These are phyloP conservation scores for Ceratobasidium papillatum DNA, from an alignment of 1,284 basidiomycete genomes.

Conservation along the genomic window DNA sequence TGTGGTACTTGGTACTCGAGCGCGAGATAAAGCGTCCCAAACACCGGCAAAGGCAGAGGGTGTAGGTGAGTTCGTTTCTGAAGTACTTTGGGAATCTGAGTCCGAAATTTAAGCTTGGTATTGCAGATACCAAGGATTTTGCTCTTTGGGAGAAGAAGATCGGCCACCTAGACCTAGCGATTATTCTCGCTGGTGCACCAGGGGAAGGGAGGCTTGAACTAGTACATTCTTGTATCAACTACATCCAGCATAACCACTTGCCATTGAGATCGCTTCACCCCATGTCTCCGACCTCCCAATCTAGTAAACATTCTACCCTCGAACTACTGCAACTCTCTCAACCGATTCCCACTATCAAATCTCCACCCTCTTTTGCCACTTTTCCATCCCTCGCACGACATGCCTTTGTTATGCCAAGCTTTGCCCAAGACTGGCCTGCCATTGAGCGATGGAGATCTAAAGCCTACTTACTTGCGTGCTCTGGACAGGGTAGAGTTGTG, in stretches of 20 bases:
- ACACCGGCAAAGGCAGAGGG: background rate
- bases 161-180: conserved; percentile 74
- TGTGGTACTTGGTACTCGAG: background rate
- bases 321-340: background rate
- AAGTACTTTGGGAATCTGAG: too few species aligned
- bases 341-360: conserved; percentile 53
- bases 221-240: conserved; percentile 66
- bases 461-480: conserved; percentile 70
- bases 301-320: background rate
- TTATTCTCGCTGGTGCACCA: conserved; percentile 84
- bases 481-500: conserved; percentile 82
- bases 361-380: conserved; percentile 63
- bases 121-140: background rate
- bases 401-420: conserved; percentile 80
- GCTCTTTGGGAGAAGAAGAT: conserved; percentile 55
- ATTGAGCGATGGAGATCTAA: conserved; percentile 74
- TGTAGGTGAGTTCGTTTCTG: background rate
- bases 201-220: conserved; percentile 68
- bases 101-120: background rate
- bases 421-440: conserved; percentile 74
- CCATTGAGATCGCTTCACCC: conserved; percentile 17
- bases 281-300: background rate
- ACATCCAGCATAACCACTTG: conserved; percentile 54
- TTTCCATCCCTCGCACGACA: conserved; percentile 59
- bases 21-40: background rate